Conservation (phyloP, 352 stramenopile species). For the Pythium myriotylum region DNA sequence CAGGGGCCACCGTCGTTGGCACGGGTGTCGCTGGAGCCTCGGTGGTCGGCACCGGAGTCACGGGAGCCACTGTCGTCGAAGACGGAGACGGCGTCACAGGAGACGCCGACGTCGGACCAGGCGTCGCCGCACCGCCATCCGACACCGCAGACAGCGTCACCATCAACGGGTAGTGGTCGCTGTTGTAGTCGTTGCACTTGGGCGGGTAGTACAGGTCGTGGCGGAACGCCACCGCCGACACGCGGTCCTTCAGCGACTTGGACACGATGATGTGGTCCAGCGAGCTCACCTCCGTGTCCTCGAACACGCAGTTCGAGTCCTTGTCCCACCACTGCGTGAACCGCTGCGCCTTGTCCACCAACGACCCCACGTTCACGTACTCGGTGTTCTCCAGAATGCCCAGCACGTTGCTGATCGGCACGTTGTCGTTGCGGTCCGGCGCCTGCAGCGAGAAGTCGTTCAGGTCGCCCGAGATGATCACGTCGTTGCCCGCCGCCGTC, state of each 20-base stretch:
- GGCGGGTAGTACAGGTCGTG: conserved; percentile 34
- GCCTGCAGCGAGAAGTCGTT: conserved; percentile 33
- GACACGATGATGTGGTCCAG: conserved; percentile 41
- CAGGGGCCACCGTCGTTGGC: background rate
- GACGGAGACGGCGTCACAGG: background rate
- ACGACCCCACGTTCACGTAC: conserved; percentile 18
- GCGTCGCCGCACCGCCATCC: background rate
- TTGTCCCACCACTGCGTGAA: conserved; percentile 34
- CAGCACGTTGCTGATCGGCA: conserved; percentile 32
- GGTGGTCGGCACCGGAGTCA: conserved; percentile 10
- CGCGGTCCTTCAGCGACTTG: conserved; percentile 27
- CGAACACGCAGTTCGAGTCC: conserved; percentile 26
- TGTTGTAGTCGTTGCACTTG: conserved; percentile 32
- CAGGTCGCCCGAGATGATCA: conserved; percentile 38
- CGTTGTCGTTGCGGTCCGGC: conserved; percentile 31
- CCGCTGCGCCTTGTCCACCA: conserved; percentile 6
- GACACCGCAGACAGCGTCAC: conserved; percentile 26
- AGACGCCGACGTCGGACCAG: conserved; percentile 4
- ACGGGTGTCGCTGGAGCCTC: conserved; percentile 5
- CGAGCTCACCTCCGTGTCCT: conserved; percentile 21
- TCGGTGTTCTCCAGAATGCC: conserved; percentile 22
- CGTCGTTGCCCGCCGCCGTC: conserved; percentile 18
- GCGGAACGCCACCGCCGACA: conserved; percentile 28
- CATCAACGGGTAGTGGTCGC: conserved; percentile 39
- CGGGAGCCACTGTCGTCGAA: conserved; percentile 11